Conservation (phyloP, 75 land plant species). For the Selaginella tamariscina region DNA sequence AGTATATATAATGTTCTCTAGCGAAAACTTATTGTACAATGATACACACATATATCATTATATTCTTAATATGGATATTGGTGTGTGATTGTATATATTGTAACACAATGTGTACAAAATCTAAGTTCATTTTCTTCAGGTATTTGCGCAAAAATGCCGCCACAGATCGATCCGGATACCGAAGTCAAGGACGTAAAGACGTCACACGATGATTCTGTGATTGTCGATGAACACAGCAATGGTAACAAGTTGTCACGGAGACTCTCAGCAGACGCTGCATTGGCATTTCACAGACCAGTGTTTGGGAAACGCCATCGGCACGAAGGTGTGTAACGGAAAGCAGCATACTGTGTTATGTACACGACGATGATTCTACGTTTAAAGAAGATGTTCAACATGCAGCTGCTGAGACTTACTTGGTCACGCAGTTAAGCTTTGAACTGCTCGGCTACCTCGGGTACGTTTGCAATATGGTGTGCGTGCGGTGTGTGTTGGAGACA, state of each 20-base stretch:
- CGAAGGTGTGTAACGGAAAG: conserved; percentile 13
- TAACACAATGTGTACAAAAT: too few relatives aligned
- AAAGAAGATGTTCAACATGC: conserved; percentile 50
- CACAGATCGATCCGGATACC: neutral
- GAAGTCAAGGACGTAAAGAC: neutral
- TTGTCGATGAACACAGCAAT: neutral
- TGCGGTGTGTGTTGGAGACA: too few relatives aligned
- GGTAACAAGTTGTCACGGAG: neutral
- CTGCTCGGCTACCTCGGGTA: conserved; percentile 85
- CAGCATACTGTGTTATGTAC: too few relatives aligned
- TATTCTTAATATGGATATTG: too few relatives aligned
- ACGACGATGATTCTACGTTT: conserved; percentile 15
- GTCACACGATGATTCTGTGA: neutral
- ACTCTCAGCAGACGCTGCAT: neutral
- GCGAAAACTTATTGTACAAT: too few relatives aligned
- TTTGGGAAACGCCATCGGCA: neutral
- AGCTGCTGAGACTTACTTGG: conserved; percentile 63
- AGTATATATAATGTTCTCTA: too few relatives aligned
- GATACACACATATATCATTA: too few relatives aligned
- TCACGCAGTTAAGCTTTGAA: conserved; percentile 49
- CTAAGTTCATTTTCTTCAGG: too few relatives aligned
- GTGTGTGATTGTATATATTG: too few relatives aligned
- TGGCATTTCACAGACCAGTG: neutral
- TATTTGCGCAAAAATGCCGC: too few relatives aligned
- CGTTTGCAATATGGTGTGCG: too few relatives aligned